Evolutionary conservation across 768 basidiomycete species (phyloP).

Genomic region (Rickenella mellea): DNA sequence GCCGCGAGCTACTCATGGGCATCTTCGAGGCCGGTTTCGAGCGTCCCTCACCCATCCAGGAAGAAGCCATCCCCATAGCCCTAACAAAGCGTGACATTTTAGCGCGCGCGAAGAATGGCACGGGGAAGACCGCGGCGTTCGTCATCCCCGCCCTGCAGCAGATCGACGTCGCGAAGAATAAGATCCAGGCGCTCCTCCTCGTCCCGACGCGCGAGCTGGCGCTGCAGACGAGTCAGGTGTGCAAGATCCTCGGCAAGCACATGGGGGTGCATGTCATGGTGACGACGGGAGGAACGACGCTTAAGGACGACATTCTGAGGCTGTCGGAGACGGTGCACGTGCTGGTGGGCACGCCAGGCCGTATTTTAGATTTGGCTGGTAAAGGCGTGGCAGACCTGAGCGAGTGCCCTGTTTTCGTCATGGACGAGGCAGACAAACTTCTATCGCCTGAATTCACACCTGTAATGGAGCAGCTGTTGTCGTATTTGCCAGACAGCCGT

Average conservation of each 20-base stretch:
- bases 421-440: constrained; percentile 99
- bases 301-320: constrained; percentile 96
- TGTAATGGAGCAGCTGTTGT: constrained; percentile 93
- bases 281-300: constrained; percentile 94
- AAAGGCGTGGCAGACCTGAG: constrained; percentile 90
- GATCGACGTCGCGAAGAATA: constrained; percentile 70
- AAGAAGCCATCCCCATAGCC: constrained; percentile 95
- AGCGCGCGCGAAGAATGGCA: constrained; percentile 93
- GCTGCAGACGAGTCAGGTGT: constrained; percentile 97
- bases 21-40: constrained; percentile 99
- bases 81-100: constrained; percentile 90
- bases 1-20: constrained; percentile 96
- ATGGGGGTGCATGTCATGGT: constrained; percentile 97
- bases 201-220: constrained; percentile 99
- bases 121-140: constrained; percentile 98
- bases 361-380: constrained; percentile 89
- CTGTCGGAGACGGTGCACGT: constrained; percentile 87
- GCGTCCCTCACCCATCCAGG: constrained; percentile 95
- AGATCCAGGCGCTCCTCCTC: constrained; percentile 93
- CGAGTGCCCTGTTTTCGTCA: constrained; percentile 93
- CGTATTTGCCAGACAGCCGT: constrained; percentile 71
- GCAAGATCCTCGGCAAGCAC: constrained; percentile 94
- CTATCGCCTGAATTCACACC: constrained; percentile 96
- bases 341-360: constrained; percentile 93
- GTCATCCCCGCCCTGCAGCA: constrained; percentile 95